Evolutionary conservation across 1,139 yeast species (phyloP), one percentile per base, ranked within the genome.

Genomic region (Suhomyces ambrosiae): DNA sequence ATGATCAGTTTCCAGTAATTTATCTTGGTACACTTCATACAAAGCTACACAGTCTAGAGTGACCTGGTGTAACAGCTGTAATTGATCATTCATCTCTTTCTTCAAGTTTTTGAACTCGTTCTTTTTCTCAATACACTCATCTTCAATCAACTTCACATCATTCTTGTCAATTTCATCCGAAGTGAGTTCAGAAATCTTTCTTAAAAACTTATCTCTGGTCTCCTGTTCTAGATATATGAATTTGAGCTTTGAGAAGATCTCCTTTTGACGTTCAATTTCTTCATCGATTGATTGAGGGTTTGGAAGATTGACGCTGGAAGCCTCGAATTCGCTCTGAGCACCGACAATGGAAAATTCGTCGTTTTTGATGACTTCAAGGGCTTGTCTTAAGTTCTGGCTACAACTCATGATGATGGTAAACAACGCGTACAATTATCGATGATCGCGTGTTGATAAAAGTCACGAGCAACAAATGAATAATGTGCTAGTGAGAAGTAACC

Each of bases 191-290:
- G 52, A 48, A 16, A 50, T 45, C 35, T 45, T 42, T 7, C 54
- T 27, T 30, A 82, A 60, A 52, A 82, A 82, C 58, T 77, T 71
- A 44, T 81, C 85, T 47, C 84, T 71, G 2, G 86, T 74, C 49
- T 81, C 88, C 49, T 81, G 85, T 51, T 82, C 89, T 33, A 81
- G 57, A 52, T 80, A 82, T 32, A 79, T 71, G 43, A 80, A 79
- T 51, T 81, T 80, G 31, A 81, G 60, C 37, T 79, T 68, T 13
- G 73, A 68, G 45, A 75, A 74, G 22, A 68, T 56, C 43, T 71
- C 72, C 38, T 65, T 61, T 37, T 65, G 64, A 37, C 54, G 51
- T 18, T 52, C 48, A 13, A 66, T 51, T 32, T 68, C 73, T 6
- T 63, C 67, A 14, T 58, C 53, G 5, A 68, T 53, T 4, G 40